Base-by-base conservation (phyloP, 192 early-diverging fungal genomes). In the Phlyctochytrium bullatum region DNA sequence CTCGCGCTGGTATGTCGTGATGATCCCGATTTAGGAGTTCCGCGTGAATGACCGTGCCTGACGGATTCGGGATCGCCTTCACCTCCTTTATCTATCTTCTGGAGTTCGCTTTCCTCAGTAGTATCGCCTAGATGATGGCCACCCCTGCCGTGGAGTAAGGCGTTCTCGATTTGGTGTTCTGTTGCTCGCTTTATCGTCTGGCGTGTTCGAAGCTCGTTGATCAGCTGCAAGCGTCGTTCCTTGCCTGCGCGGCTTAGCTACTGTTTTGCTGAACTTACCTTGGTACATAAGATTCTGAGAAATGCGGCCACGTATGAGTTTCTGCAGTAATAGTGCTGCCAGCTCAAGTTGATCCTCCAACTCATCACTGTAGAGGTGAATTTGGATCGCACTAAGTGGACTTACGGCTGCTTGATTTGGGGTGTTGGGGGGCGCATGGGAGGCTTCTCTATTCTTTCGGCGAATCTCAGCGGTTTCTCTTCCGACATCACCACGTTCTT, bases 241-340 rank as follows among this genome's bases (percentile, higher is more conserved):
- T 84, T 84, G 12, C 75, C 71, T 77, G 32, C 0, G 40, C 12
- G 24, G n/a, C n/a, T n/a, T n/a, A n/a, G n/a, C n/a, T n/a, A n/a
- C n/a, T n/a, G n/a, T n/a, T n/a, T 31, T 63, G 12, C 24, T 66
- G 6, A 68, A 20, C 61, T 36, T 64, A 64, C 80, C 81, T 73
- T 81, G 74, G 53, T 83, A 84, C 82, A 87, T 84, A 12, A 70
- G 33, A 36, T 80, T 79, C 69, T 87, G 86, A n/a, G 76, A 76
- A n/a, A 78, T 68, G 2, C 83, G 65, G 0, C 86, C 86, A 2
- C 84, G 71, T 33, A 87, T 80, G 6, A 87, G 57, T 32, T 76
- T 76, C 62, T 87, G 86, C 35, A 87, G 56, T 12, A 84, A 47
- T 3, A 84, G 61, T 0, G 86, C 77, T 0, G 81, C 73, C n/a